Base-by-base conservation (phyloP, 805 yeast genomes). In the Metschnikowia peoriensis region DNA sequence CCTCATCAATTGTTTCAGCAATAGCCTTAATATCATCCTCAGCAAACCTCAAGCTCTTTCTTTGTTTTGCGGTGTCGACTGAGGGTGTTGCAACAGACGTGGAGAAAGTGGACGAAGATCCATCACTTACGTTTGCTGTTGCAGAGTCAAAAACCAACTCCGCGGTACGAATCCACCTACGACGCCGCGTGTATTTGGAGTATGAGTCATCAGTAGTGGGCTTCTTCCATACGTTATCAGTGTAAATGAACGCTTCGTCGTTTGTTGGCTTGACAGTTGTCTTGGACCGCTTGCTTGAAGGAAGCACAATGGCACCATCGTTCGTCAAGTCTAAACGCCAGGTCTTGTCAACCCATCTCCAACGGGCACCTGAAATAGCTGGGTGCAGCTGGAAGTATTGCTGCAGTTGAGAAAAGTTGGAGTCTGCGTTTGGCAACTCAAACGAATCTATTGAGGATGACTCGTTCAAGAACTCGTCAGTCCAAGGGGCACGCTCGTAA, bases 161-260 rank as follows among this genome's bases (percentile, higher is more conserved):
- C 0, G 99, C 99, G 1, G 96, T 89, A 58, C 99, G 81, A 14
- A 93, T 82, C 99, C 99, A 93, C 66, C 97, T 80, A 73, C 99
- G 82, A 66, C 97, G 81, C 68, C 99, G 82, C 6, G 98, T 93
- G 65, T 91, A 93, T 67, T 90, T 91, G 27, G 94, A 83, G 69
- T 84, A 92, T 3, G 94, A 80, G 66, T 92, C 96, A 51, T 89
- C 97, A 0, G 94, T 83, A 1, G 91, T 74, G 15, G 98, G 97
- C 59, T 83, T 84, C 61, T 88, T 89, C 99, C 99, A 93, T 3
- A 96, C 86, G 66, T 91, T 94, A 67, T 93, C 98, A 62, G 82
- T 89, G 69, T 86, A 93, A 46, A 93, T 82, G 70, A 79, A 93
- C 0, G 97, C 98, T 53, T 90, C 97, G 65, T 88, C 92, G 1